Base-by-base conservation (phyloP, 2,329 filamentous ascomycete species). In the Raffaelea albimanens region DNA sequence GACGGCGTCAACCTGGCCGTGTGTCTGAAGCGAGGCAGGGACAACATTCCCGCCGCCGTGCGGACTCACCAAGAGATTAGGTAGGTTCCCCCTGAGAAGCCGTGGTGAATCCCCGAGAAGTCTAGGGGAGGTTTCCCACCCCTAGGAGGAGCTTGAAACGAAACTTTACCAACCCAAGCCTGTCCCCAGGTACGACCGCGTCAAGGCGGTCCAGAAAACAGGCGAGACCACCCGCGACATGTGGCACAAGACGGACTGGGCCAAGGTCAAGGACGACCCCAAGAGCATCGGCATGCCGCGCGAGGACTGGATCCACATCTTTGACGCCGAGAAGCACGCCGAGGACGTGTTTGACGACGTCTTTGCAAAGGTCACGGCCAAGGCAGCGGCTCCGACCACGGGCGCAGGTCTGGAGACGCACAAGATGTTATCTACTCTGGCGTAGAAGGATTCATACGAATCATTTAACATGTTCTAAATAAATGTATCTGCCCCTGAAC, bases 161-260 rank as follows among this genome's bases (percentile, higher is more conserved):
- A n/a, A n/a, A n/a, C n/a, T n/a, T n/a, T n/a, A n/a, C n/a, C n/a
- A n/a, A n/a, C n/a, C n/a, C n/a, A 29, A 7, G 25, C 7, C 25
- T 21, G 18, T 16, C n/a, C n/a, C n/a, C n/a, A 58, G 60, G 20
- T 74, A 71, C 49, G 70, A 72, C 2, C 68, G 72, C 13, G 72
- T 75, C 19, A 61, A 62, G 14, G 58, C 58, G 2, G 67, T 71
- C 8, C 72, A 75, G 59, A 73, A 74, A 58, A 75, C 69, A 0
- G 72, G 72, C 4, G 70, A 73, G 53, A 65, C 63, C 5, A 72
- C 72, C 0, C 64, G 71, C 23, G 71, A 75, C 51, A 67, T 66
- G 61, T 77, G 73, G 73, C 74, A 78, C 54, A 75, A 72, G 58
- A 72, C 72, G 4, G 71, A 74, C 53, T 77, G 70, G 71, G 62